Percentiles rank a stretch among this genome's conserved stretches.
Evolutionary conservation across 805 yeast species (phyloP).

Genomic region (Wickerhamiella alocasiicola): DNA sequence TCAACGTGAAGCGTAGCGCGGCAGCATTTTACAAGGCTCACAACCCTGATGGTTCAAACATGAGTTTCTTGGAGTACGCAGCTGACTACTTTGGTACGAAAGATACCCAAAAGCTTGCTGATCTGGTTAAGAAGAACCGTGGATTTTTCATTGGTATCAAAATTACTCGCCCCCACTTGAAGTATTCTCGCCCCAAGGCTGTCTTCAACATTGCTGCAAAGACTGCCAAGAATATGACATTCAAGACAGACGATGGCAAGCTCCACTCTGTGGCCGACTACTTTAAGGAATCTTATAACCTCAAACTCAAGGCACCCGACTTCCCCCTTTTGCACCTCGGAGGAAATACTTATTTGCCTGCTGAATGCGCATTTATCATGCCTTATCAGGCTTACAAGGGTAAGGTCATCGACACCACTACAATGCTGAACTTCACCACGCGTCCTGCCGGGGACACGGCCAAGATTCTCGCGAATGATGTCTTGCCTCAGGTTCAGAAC

Average conservation of each 20-base stretch:
- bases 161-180: slow-evolving; percentile 8
- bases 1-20: slow-evolving; percentile 11
- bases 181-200: slow-evolving; percentile 11
- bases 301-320: slow-evolving; percentile 8
- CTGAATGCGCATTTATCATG: slow-evolving; percentile 8
- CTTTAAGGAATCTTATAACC: slow-evolving; percentile 2
- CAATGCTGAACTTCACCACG: slow-evolving; percentile 11
- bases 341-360: slow-evolving; percentile 9
- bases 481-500: slow-evolving; percentile 44
- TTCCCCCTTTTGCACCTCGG: slow-evolving; percentile 10
- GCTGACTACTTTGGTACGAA: slow-evolving; percentile 9
- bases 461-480: slow-evolving; percentile 9
- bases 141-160: slow-evolving; percentile 10
- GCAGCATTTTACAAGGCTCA: slow-evolving; percentile 11
- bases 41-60: slow-evolving; percentile 9
- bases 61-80: slow-evolving; percentile 8
- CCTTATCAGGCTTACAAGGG: slow-evolving; percentile 9
- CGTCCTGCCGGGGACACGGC: slow-evolving; percentile 11
- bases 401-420: slow-evolving; percentile 9
- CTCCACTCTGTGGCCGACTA: not conserved
- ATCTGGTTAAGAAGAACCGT: slow-evolving; percentile 7
- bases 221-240: slow-evolving; percentile 2
- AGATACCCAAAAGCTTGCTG: slow-evolving; percentile 1
- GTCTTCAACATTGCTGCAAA: slow-evolving; percentile 7
- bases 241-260: slow-evolving; percentile 10